Evolutionary conservation across 768 basidiomycete genomes (phyloP), one percentile per base, ranked within the genome.

Genomic region (Boletales sp.): DNA sequence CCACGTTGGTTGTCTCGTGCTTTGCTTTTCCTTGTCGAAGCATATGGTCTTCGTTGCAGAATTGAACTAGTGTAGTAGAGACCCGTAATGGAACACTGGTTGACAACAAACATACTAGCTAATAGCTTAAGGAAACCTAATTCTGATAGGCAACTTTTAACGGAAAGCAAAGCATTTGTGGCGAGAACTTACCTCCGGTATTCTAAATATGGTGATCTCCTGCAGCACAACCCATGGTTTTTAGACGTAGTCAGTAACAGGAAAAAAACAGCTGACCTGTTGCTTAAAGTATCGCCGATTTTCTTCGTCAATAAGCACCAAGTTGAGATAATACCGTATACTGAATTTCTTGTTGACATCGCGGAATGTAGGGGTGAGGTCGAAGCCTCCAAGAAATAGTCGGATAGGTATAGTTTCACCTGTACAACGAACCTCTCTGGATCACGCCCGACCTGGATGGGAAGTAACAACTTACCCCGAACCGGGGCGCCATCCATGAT

Each of bases 291-390:
- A 97, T 56, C 95, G 78, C 61, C 95, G 78, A 70, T 98, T 98
- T 77, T 97, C 95, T 67, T 98, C 94, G 66, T 98, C 96, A 46
- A 98, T 92, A 48, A 98, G 80, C 4, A 99, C 96, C 30, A 98
- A 76, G 66, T 99, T 99, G 56, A 98, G 82, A 70, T 98, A 98
- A 70, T 98, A 99, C 51, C 96, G 78, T 36, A 89, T 89, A 66
- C 89, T 93, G 71, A 99, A 99, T 72, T 94, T 97, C 80, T 99
- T 98, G 80, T 98, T 98, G 55, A 98, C 92, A 57, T 98, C 95
- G 19, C 96, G 83, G 82, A 97, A 98, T 15, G 96, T 99, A 3
- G 96, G 96, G 1, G 96, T 98, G 49, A 99, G 75, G 70, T 99
- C 96, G 67, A 98, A 99, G 4, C 96, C 96, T 37, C 95, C 95